A percentile compares a stretch with the other conserved stretches of the same genome.
These are phyloP conservation scores for Starmera amethionina DNA, from an alignment of 805 yeast genomes.

Conservation along the genomic window DNA sequence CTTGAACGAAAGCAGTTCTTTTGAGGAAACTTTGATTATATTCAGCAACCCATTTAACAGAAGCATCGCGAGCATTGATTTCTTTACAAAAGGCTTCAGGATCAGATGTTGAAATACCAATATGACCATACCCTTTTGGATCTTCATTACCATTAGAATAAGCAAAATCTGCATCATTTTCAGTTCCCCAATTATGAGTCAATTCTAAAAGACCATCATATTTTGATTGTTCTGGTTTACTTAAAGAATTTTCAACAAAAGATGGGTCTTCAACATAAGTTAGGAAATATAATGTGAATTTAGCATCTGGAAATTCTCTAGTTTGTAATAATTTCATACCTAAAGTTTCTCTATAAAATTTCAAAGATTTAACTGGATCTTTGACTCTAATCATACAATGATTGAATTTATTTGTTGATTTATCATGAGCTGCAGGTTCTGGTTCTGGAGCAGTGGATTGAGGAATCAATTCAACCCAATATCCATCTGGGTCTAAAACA, in stretches of 20 bases:
- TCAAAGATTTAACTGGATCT: constrained; percentile 68
- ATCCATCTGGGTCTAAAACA: constrained; percentile 91
- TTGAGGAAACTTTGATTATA: constrained; percentile 47
- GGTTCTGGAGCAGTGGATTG: constrained; percentile 29
- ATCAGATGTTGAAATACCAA: constrained; percentile 61
- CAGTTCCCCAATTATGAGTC: constrained; percentile 96
- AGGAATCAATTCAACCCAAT: constrained; percentile 88
- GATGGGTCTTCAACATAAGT: constrained; percentile 50
- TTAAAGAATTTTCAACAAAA: constrained; percentile 32
- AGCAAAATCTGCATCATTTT: constrained; percentile 57
- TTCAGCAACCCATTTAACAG: constrained; percentile 50
- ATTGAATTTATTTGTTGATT: constrained; percentile 47
- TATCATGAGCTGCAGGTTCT: constrained; percentile 21
- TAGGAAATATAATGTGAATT: constrained; percentile 79
- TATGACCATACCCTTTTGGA: constrained; percentile 81
- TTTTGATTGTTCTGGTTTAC: constrained; percentile 22
- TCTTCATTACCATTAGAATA: constrained; percentile 80
- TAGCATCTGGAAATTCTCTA: constrained; percentile 51
- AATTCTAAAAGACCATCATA: constrained; percentile 75
- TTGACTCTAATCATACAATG: constrained; percentile 91
- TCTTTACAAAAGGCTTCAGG: constrained; percentile 47
- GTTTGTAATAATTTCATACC: constrained; percentile 70
- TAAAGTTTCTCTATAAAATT: constrained; percentile 67
- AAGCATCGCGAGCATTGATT: constrained; percentile 35
- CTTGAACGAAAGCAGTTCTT: constrained; percentile 63